phyloP scores from a whole-genome alignment of 2,329 filamentous ascomycete genomes.

The Monosporascus sp. region DNA sequence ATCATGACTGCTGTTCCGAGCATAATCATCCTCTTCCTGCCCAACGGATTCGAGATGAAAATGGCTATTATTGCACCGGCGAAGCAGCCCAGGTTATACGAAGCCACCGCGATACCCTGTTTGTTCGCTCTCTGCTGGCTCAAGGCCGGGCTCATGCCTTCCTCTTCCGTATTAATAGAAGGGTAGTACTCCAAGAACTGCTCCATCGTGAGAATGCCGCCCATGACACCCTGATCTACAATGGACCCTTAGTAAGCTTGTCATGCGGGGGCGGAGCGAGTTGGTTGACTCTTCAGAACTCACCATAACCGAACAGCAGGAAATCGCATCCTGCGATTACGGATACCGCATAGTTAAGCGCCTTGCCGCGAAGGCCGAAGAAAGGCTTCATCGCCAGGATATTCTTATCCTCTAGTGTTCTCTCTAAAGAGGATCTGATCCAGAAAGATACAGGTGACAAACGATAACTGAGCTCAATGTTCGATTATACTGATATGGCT shows the following conservation, averaged over 20 bases:
- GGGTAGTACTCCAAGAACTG: conserved; percentile 54
- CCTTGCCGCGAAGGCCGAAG: conserved; percentile 60
- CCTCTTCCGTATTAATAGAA: conserved; percentile 42
- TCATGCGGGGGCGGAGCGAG: not conserved
- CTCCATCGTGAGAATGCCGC: conserved; percentile 64
- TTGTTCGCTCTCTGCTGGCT: conserved; percentile 42
- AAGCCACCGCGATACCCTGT: conserved; percentile 49
- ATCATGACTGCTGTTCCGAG: conserved; percentile 53
- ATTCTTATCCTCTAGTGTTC: not conserved
- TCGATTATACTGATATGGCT: too few species aligned
- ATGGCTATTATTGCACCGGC: conserved; percentile 41
- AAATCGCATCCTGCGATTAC: conserved; percentile 70
- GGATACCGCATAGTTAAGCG: conserved; percentile 64
- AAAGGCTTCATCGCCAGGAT: conserved; percentile 34
- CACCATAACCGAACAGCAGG: conserved; percentile 55
- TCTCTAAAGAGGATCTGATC: not conserved
- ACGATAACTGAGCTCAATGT: too few species aligned
- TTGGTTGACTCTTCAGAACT: conserved; percentile 5
- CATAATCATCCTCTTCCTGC: conserved; percentile 52
- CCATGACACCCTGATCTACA: conserved; percentile 72
- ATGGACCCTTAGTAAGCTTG: conserved; percentile 19
- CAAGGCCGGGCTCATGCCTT: conserved; percentile 23
- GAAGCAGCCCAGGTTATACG: conserved; percentile 57
- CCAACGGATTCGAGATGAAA: conserved; percentile 50
- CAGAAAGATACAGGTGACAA: not conserved